Evolutionary conservation across 192 early-diverging fungal species (phyloP).

Genomic region (Coemansia erecta): DNA sequence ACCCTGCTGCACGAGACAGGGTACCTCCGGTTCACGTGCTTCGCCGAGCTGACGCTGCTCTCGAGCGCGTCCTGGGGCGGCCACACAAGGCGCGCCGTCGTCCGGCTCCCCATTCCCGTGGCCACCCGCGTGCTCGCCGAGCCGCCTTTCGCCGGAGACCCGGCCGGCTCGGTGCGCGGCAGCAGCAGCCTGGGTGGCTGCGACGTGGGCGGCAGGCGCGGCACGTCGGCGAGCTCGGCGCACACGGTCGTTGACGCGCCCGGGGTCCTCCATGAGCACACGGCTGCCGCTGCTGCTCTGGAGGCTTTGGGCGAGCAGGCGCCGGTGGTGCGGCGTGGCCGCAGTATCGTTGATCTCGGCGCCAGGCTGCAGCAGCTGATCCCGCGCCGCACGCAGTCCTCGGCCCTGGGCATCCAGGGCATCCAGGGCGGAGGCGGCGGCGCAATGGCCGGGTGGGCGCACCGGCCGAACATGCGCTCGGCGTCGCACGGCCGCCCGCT

Average conservation of each 20-base stretch:
- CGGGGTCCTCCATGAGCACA: no score
- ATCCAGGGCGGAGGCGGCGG: background rate
- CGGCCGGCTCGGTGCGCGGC: background rate
- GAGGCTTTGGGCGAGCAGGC: background rate
- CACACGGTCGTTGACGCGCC: constrained; percentile 5
- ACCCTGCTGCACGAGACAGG: constrained; percentile 34
- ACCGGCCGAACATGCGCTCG: constrained; percentile 6
- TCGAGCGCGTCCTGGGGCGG: constrained; percentile 35
- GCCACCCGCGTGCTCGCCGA: constrained; percentile 29
- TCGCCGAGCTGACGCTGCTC: constrained; percentile 22
- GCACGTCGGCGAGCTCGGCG: constrained; percentile 15
- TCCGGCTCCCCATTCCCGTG: constrained; percentile 32
- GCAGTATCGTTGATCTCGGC: constrained; percentile 37
- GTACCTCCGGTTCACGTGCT: constrained; percentile 32
- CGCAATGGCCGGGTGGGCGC: background rate
- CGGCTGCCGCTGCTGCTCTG: no score
- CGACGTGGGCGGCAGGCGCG: background rate
- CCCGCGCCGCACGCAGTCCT: constrained; percentile 26
- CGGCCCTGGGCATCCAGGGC: constrained; percentile 1
- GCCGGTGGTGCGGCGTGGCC: constrained; percentile 10
- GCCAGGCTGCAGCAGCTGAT: constrained; percentile 40
- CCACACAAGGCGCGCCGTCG: constrained; percentile 12
- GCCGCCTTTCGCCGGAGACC: background rate
- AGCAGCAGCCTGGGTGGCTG: background rate
- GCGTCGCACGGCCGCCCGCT: constrained; percentile 17